A percentile compares a stretch with the other conserved stretches of the same genome.
These are phyloP conservation scores for Gossypium sturtianum DNA, from an alignment of 345 rosid genomes.

Conservation along the genomic window DNA sequence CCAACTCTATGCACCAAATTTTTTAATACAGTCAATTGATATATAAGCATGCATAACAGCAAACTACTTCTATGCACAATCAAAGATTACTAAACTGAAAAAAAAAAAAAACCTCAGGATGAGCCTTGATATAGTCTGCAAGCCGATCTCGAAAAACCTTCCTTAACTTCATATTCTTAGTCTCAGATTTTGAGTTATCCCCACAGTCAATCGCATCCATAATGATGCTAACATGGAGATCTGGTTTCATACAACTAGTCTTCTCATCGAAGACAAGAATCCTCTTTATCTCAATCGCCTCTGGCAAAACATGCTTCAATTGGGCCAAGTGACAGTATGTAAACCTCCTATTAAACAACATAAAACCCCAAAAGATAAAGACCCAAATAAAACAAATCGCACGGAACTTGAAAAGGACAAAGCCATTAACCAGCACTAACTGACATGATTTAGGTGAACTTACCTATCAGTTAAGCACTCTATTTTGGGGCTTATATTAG, in stretches of 20 bases:
- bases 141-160: slow-evolving; percentile 60
- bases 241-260: slow-evolving; percentile 75
- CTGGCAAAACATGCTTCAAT: slow-evolving; percentile 70
- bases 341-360: slow-evolving; percentile 62
- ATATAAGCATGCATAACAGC: background rate
- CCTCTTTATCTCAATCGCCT: slow-evolving; percentile 63
- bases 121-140: slow-evolving; percentile 44
- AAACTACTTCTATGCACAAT: background rate
- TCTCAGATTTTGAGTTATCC: slow-evolving; percentile 28
- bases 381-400: background rate
- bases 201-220: slow-evolving; percentile 39
- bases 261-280: slow-evolving; percentile 52
- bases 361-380: background rate
- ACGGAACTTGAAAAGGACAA: background rate
- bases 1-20: background rate
- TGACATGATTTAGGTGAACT: background rate
- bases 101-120: slow-evolving; percentile 50
- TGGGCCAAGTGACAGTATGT: slow-evolving; percentile 60
- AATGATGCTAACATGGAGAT: slow-evolving; percentile 56
- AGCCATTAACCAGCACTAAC: background rate
- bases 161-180: slow-evolving; percentile 41
- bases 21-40: background rate
- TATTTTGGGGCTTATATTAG: slow-evolving; percentile 45
- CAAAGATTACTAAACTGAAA: background rate
- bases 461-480: slow-evolving; percentile 75